Conservation (phyloP, 805 yeast species). For the Dipodascus albidus region DNA sequence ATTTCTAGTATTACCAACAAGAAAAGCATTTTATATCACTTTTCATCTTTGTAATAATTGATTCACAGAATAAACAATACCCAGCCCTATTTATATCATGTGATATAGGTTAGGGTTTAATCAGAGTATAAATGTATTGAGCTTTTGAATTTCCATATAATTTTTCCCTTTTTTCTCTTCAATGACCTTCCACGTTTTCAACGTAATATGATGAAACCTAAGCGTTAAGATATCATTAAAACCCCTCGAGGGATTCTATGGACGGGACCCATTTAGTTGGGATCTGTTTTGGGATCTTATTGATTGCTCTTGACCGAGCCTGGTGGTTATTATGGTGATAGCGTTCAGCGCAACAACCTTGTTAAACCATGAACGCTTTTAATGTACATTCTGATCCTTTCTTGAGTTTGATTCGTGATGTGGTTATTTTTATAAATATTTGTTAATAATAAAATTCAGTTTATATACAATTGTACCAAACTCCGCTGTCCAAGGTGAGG, state of each 20-base stretch:
- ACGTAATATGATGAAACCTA: constrained; percentile 22
- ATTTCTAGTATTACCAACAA: too few species aligned
- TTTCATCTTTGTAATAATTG: too few species aligned
- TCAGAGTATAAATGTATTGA: background rate
- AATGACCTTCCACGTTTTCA: constrained; percentile 25
- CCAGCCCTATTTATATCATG: background rate
- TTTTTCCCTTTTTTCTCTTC: constrained; percentile 9
- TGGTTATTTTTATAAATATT: background rate
- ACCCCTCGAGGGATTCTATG: constrained; percentile 8
- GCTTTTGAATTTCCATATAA: background rate
- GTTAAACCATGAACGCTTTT: constrained; percentile 19
- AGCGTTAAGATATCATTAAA: constrained; percentile 16
- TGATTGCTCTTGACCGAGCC: constrained; percentile 21
- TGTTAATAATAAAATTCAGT: too few species aligned
- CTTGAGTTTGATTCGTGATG: background rate
- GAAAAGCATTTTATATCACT: too few species aligned
- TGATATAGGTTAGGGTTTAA: background rate
- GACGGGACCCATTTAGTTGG: constrained; percentile 7
- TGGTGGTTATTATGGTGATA: constrained; percentile 19
- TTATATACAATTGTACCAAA: too few species aligned
- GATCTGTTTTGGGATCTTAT: constrained; percentile 3
- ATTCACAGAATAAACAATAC: too few species aligned
- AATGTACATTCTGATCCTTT: constrained; percentile 16
- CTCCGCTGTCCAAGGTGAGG: background rate
- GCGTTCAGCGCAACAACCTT: constrained; percentile 23